A percentile compares a stretch with the other conserved stretches of the same genome.
These are phyloP conservation scores for Parasitella parasitica DNA, from an alignment of 371 early-diverging fungal genomes.

Conservation along the genomic window DNA sequence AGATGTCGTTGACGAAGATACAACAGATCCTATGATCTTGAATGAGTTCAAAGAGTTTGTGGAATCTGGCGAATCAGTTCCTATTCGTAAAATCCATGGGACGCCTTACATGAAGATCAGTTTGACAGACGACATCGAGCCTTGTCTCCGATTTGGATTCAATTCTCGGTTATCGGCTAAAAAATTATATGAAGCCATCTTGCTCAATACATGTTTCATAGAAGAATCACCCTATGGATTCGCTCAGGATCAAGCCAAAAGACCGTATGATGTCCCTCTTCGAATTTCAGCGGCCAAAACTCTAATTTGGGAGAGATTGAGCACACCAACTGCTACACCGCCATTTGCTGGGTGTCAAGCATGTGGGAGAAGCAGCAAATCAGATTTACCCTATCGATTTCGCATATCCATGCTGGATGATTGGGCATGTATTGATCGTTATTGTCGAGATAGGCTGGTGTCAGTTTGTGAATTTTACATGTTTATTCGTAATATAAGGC, in stretches of 20 bases:
- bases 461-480: slow-evolving; percentile 91
- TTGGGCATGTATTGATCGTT: slow-evolving; percentile 85
- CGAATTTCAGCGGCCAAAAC: slow-evolving; percentile 50
- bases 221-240: slow-evolving; percentile 64
- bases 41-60: slow-evolving; percentile 79
- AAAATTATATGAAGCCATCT: slow-evolving; percentile 78
- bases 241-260: slow-evolving; percentile 58
- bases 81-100: slow-evolving; percentile 63
- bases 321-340: slow-evolving; percentile 31
- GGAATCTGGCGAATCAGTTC: slow-evolving; percentile 46
- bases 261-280: slow-evolving; percentile 42
- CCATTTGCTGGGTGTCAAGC: slow-evolving; percentile 64
- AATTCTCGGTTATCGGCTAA: slow-evolving; percentile 73
- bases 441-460: slow-evolving; percentile 87
- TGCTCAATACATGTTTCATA: slow-evolving; percentile 67
- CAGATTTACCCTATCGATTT: slow-evolving; percentile 76
- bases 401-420: slow-evolving; percentile 73
- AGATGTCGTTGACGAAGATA: neutral
- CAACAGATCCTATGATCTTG: slow-evolving; percentile 44
- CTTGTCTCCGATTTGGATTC: slow-evolving; percentile 88
- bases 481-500: slow-evolving; percentile 85
- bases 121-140: slow-evolving; percentile 72
- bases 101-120: slow-evolving; percentile 55
- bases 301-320: slow-evolving; percentile 60
- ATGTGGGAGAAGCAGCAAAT: slow-evolving; percentile 12